Conservation (phyloP, 2,329 filamentous ascomycete genomes). For the Didymellaceae sp. region DNA sequence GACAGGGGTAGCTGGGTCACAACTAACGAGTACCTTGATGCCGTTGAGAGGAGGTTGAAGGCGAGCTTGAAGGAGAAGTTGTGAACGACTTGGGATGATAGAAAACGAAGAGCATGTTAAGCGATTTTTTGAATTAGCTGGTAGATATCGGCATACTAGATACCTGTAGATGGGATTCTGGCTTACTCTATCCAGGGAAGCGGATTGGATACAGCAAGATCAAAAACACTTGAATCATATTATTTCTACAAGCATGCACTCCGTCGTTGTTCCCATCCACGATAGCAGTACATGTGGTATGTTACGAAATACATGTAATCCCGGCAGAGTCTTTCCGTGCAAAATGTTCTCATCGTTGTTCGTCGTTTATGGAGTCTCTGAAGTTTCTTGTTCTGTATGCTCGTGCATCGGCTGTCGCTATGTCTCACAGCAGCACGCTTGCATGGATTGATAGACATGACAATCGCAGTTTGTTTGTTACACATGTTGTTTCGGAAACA, state of each 20-base stretch:
- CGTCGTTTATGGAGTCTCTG: background rate
- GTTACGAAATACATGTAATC: too few species aligned
- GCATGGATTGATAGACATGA: conserved; percentile 15
- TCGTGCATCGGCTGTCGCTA: conserved; percentile 25
- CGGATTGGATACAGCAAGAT: conserved; percentile 15
- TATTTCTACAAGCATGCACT: too few species aligned
- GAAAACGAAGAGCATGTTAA: conserved; percentile 9
- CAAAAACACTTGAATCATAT: conserved; percentile 13
- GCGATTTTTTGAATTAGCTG: conserved; percentile 16
- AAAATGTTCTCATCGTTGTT: too few species aligned
- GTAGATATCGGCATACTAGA: conserved; percentile 22
- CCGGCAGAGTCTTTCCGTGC: too few species aligned
- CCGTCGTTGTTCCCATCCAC: too few species aligned
- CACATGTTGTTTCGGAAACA: conserved; percentile 31
- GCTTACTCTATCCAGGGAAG: conserved; percentile 21
- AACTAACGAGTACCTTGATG: conserved; percentile 85
- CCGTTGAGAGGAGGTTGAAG: conserved; percentile 91
- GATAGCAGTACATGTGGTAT: too few species aligned
- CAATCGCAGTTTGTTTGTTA: conserved; percentile 32
- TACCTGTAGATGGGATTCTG: conserved; percentile 26
- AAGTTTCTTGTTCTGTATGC: background rate
- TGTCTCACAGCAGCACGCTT: conserved; percentile 31
- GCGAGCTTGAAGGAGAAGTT: conserved; percentile 77
- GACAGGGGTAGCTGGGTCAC: conserved; percentile 86
- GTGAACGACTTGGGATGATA: conserved; percentile 54